Evolutionary conservation across 2,329 filamentous ascomycete genomes (phyloP), one percentile per base, ranked within the genome.

Genomic region (Colletotrichum phormii): DNA sequence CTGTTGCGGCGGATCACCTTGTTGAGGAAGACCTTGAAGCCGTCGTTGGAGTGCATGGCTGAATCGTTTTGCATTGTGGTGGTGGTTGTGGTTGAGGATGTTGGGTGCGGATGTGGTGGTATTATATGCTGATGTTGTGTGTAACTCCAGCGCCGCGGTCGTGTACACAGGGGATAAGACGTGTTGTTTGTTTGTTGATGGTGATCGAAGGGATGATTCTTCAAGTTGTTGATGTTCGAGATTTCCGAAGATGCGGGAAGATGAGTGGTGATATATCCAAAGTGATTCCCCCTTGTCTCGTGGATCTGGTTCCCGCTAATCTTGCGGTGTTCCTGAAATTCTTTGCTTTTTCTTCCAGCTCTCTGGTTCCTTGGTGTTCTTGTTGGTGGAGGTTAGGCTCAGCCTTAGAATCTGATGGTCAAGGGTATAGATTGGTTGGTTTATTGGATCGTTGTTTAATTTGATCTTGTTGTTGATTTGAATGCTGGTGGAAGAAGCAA

Each of bases 1-100:
- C 84, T 81, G 61, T 82, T 80, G 57, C 84, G 78, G 42, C 80
- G 82, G 70, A 87, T 85, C 53, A 88, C 79, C 35, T 85, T 87
- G 31, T 82, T 79, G 76, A 82, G 83, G 59, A 87, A 78, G 71
- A 82, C 82, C 75, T 83, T 83, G 78, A 88, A 80, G 77, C 86
- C 82, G 76, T 81, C 77, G 77, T 82, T 83, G 72, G 85, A 76
- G 42, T 82, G 80, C 66, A 71, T 74, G 60, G 71, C 55, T 35
- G 66, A 58, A 49, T 70, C 60, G 71, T 64, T 42, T n/a, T 73
- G 71, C 71, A 73, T 65, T 54, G 31, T 62, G 61, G 26, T 22
- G 42, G 31, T 18, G 18, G 11, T 31, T n/a, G 24, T 68, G 22
- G 9, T 18, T 9, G 26, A 24, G 31, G 55, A n/a, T 22, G 26